A percentile compares a stretch with the other conserved stretches of the same genome.
Evolutionary conservation across 2,329 filamentous ascomycete species (phyloP).

Genomic region (Alternaria arbusti): DNA sequence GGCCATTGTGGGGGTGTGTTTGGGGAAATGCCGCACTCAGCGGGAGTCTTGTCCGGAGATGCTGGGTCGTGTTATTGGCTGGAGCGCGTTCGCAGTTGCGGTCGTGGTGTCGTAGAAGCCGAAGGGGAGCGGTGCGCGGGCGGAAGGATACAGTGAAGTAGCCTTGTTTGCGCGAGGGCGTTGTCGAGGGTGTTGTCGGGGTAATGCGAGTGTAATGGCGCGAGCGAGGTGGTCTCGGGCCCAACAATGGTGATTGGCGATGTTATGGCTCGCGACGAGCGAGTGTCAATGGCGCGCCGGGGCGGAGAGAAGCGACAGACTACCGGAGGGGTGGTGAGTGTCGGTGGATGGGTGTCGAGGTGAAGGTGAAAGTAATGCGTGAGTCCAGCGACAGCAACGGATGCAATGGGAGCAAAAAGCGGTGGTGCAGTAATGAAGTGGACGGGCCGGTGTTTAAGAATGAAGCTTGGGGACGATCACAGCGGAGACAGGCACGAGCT

Average conservation of each 20-base stretch:
- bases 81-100: neutral
- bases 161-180: slow-evolving; percentile 4
- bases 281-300: slow-evolving; percentile 8
- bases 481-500: slow-evolving; percentile 18
- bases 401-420: neutral
- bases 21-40: slow-evolving; percentile 5
- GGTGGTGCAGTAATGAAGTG: neutral
- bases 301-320: slow-evolving; percentile 15
- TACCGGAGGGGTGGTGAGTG: neutral
- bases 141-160: slow-evolving; percentile 20
- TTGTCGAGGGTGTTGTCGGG: neutral
- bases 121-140: neutral
- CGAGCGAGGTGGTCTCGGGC: slow-evolving; percentile 2
- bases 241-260: slow-evolving; percentile 7
- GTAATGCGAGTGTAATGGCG: neutral
- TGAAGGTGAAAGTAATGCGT: neutral
- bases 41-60: neutral
- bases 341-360: neutral
- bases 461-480: slow-evolving; percentile 12
- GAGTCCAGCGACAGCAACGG: neutral
- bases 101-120: neutral
- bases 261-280: slow-evolving; percentile 7
- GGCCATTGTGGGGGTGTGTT: slow-evolving; percentile 39
- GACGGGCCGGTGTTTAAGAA: slow-evolving; percentile 25
- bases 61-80: neutral